Conservation (phyloP, 2,329 filamentous ascomycete genomes). For the Elsinoe fawcettii region DNA sequence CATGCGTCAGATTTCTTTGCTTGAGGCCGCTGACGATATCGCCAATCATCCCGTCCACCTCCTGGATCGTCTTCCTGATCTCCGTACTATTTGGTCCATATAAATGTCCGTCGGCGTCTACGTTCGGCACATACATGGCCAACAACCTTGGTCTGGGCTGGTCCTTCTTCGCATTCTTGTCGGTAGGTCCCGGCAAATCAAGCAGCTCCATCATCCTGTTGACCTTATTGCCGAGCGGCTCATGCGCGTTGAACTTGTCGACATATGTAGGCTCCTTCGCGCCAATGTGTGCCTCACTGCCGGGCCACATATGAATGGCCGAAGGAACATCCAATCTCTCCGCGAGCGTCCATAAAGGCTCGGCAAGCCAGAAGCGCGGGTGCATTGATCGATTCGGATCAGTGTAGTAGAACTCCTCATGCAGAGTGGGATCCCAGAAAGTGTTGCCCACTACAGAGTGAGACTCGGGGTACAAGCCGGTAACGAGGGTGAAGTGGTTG, state of each 20-base stretch:
- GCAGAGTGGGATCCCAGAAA: conserved; percentile 76
- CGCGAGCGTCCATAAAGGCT: conserved; percentile 89
- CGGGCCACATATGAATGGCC: conserved; percentile 98
- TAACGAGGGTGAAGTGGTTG: conserved; percentile 86
- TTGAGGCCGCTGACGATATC: conserved; percentile 68
- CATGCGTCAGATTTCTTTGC: conserved; percentile 71
- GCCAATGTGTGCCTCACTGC: conserved; percentile 78
- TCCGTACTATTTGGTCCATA: conserved; percentile 95
- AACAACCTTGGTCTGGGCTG: conserved; percentile 77
- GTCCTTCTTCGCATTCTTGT: conserved; percentile 33
- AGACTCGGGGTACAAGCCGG: conserved; percentile 83
- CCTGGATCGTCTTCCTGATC: conserved; percentile 66
- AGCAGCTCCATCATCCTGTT: conserved; percentile 71
- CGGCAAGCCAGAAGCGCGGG: conserved; percentile 88
- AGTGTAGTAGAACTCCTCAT: conserved; percentile 83
- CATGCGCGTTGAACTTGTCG: conserved; percentile 75
- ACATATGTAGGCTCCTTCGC: conserved; percentile 69
- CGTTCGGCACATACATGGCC: conserved; percentile 87
- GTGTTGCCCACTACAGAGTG: conserved; percentile 91
- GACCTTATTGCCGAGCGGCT: conserved; percentile 67
- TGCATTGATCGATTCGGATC: conserved; percentile 67
- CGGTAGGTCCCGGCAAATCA: conserved; percentile 68
- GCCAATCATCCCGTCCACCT: conserved; percentile 78
- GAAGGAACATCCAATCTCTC: conserved; percentile 70
- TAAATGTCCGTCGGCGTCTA: conserved; percentile 77